Base-by-base conservation (phyloP, 139 green algal species). In the Zygnema cylindricum region DNA sequence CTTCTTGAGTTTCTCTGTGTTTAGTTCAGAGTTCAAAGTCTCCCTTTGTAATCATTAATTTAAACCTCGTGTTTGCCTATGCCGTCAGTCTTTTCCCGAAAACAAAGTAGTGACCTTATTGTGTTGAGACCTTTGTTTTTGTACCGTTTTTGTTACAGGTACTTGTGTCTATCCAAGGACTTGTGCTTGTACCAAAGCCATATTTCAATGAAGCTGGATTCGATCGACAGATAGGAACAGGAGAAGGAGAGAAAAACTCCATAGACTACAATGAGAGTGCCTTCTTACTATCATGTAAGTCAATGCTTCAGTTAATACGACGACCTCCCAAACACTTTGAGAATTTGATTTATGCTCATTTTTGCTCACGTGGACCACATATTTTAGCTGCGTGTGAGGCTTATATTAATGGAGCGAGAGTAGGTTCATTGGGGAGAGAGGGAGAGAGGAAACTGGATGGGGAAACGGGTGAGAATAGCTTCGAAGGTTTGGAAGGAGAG, bases 91-190 rank as follows among this genome's bases (percentile, higher is more conserved):
- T n/a, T n/a, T n/a, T n/a, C n/a, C n/a, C n/a, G n/a, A n/a, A n/a
- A n/a, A n/a, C n/a, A n/a, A n/a, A n/a, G n/a, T n/a, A n/a, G n/a
- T n/a, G n/a, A n/a, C n/a, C n/a, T n/a, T n/a, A n/a, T n/a, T n/a
- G n/a, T n/a, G n/a, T n/a, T n/a, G n/a, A n/a, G n/a, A n/a, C n/a
- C n/a, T n/a, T n/a, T n/a, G n/a, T n/a, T n/a, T n/a, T n/a, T n/a
- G n/a, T n/a, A n/a, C n/a, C n/a, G n/a, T n/a, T 73, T 73, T 73
- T 73, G 57, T 30, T 79, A 21, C 94, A 96, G 94, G 95, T 98
- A 55, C 92, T 98, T 11, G 89, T 98, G 55, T 96, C 94, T 82
- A 97, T 98, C 82, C 96, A 98, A 90, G 95, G 93, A 0, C 93
- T 98, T 40, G 96, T 98, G 86, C 92, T 98, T 38, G 94, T 97